These are phyloP conservation scores for Quercus variabilis DNA, from an alignment of 306 rosid genomes.

Conservation along the genomic window DNA sequence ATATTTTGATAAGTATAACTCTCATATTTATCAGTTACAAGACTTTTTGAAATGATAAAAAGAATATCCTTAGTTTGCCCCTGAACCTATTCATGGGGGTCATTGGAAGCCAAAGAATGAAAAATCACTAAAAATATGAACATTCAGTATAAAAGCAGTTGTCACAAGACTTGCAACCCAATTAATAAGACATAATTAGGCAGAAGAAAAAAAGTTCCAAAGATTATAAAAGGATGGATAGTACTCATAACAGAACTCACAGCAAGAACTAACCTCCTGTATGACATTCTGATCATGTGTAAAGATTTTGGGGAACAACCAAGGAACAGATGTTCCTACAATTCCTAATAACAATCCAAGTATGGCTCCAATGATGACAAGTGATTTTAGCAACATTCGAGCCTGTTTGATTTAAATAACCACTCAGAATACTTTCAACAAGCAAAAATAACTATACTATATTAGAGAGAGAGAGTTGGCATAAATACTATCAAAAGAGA, in stretches of 20 bases:
- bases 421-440: conserved; percentile 21
- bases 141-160: background rate
- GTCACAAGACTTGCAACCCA: background rate
- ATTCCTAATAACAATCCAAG: conserved; percentile 64
- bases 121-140: background rate
- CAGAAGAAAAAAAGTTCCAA: background rate
- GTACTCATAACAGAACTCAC: background rate
- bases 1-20: no score
- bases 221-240: background rate
- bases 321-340: conserved; percentile 74
- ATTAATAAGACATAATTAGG: background rate
- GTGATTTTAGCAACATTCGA: conserved; percentile 70
- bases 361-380: conserved; percentile 57
- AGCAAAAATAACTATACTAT: background rate
- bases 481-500: background rate
- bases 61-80: background rate
- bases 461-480: background rate
- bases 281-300: conserved; percentile 72
- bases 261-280: conserved; percentile 57
- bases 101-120: background rate
- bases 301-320: conserved; percentile 74
- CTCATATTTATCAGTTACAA: background rate
- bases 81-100: background rate
- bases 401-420: conserved; percentile 51
- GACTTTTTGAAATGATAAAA: background rate